phyloP scores from a whole-genome alignment of 176 grass and related monocot species.

The Puccinellia tenuiflora region DNA sequence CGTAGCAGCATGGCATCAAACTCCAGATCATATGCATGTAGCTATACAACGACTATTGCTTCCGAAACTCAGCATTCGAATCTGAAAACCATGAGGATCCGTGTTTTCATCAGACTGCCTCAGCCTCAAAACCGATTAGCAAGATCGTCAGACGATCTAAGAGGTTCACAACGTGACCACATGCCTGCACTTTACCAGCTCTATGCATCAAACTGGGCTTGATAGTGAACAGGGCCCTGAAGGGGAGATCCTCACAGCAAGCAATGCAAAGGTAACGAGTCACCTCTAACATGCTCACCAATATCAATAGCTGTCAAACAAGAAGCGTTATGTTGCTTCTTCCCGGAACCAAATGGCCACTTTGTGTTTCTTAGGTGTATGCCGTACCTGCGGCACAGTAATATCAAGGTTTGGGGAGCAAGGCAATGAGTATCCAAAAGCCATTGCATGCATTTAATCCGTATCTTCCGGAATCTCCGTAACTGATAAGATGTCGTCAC shows the following conservation, averaged over 20 bases:
- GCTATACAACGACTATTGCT: slow-evolving; percentile 3
- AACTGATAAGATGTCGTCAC: slow-evolving; percentile 66
- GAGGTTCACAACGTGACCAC: not conserved
- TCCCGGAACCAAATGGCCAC: not conserved
- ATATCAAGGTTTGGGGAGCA: not conserved
- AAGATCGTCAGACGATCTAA: not conserved
- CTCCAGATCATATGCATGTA: not conserved
- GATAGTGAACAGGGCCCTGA: not conserved
- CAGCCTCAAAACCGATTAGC: not conserved
- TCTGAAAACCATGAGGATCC: not conserved
- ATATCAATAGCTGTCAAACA: slow-evolving; percentile 7
- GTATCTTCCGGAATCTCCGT: slow-evolving; percentile 58
- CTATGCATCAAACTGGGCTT: not conserved
- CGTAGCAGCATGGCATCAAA: not conserved
- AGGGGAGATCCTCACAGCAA: not conserved
- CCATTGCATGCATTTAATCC: slow-evolving; percentile 25
- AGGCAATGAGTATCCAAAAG: not conserved
- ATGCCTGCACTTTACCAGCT: not conserved
- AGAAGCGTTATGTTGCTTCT: not conserved
- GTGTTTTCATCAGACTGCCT: not conserved
- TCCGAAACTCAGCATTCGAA: not conserved
- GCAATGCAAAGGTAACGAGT: not conserved
- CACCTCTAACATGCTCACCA: not conserved
- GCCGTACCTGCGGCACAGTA: not conserved
- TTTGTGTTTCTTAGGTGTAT: not conserved